A percentile compares a stretch with the other conserved stretches of the same genome.
Conservation (phyloP, 495 filamentous ascomycete species). For the Apodospora peruviana region DNA sequence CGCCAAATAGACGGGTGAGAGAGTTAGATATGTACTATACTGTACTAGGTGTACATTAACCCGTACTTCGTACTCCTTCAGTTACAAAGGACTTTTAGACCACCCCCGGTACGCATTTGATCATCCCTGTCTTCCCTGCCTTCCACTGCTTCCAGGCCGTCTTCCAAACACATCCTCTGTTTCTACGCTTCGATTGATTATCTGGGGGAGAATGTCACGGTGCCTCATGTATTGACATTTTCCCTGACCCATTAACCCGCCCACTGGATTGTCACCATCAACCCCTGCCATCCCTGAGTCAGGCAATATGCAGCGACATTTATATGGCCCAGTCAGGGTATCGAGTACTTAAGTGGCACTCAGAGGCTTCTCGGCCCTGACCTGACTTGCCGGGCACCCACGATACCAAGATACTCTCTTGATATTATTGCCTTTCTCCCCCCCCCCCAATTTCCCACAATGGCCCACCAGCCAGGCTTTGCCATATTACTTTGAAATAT, state of each 20-base stretch:
- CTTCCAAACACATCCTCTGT: conserved; percentile 21
- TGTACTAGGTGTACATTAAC: background rate
- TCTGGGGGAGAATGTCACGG: conserved; percentile 9
- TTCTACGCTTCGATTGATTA: conserved; percentile 11
- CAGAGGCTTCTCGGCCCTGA: conserved; percentile 15
- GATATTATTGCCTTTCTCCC: conserved; percentile 20
- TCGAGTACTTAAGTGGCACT: conserved; percentile 16
- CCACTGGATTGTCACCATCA: conserved; percentile 23
- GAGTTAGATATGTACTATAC: background rate
- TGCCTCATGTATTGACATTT: conserved; percentile 13
- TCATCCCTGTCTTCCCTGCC: conserved; percentile 11
- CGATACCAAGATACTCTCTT: conserved; percentile 14
- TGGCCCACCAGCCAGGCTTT: conserved; percentile 30
- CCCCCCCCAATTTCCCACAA: conserved; percentile 18
- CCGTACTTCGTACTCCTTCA: too few relatives aligned
- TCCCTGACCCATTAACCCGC: conserved; percentile 27
- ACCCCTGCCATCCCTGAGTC: conserved; percentile 26
- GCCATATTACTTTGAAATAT: conserved; percentile 30
- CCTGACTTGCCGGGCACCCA: conserved; percentile 11
- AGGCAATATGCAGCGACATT: conserved; percentile 20
- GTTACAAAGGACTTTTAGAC: too few relatives aligned
- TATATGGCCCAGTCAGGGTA: conserved; percentile 14
- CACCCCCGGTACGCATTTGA: too few relatives aligned
- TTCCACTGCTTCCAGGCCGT: conserved; percentile 21
- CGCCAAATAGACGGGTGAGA: too few relatives aligned